Conservation (phyloP, 139 green algal species). For the Gonium pectorale region DNA sequence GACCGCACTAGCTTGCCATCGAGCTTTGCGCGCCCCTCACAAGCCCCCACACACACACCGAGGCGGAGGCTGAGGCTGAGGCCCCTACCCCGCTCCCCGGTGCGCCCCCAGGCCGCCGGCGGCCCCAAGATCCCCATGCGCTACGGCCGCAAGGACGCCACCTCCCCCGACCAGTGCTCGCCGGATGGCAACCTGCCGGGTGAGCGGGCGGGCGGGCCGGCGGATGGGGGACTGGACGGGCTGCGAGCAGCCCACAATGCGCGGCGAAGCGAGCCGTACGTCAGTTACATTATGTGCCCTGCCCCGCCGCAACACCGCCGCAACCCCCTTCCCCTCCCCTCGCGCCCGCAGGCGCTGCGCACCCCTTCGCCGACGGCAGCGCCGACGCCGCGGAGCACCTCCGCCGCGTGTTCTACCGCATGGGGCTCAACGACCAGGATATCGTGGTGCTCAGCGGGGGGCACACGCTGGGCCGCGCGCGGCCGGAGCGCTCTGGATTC, state of each 20-base stretch:
- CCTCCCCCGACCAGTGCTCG: conserved; percentile 67
- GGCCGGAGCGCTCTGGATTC: conserved; percentile 81
- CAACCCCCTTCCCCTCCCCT: background rate
- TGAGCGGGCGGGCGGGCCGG: too few relatives aligned
- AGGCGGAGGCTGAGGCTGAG: background rate
- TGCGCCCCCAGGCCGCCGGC: conserved; percentile 76
- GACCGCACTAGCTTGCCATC: too few relatives aligned
- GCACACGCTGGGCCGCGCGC: conserved; percentile 84
- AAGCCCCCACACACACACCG: too few relatives aligned
- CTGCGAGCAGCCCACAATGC: background rate
- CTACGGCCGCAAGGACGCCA: conserved; percentile 84
- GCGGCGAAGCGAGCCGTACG: background rate
- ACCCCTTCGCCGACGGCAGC: conserved; percentile 70
- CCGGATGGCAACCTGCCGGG: conserved; percentile 80
- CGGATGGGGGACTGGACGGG: too few relatives aligned
- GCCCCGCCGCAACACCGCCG: background rate
- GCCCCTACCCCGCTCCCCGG: background rate
- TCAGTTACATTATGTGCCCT: too few relatives aligned
- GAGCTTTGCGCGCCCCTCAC: too few relatives aligned
- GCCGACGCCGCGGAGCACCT: conserved; percentile 71
- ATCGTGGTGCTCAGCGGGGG: conserved; percentile 88
- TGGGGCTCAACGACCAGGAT: conserved; percentile 88
- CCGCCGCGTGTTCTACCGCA: conserved; percentile 88
- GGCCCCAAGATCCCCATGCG: conserved; percentile 91
- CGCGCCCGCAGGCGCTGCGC: conserved; percentile 37